Percentiles rank a stretch among this genome's conserved stretches.
Conservation (phyloP, 2,329 filamentous ascomycete species). For the Mycosphaerella arachidis region DNA sequence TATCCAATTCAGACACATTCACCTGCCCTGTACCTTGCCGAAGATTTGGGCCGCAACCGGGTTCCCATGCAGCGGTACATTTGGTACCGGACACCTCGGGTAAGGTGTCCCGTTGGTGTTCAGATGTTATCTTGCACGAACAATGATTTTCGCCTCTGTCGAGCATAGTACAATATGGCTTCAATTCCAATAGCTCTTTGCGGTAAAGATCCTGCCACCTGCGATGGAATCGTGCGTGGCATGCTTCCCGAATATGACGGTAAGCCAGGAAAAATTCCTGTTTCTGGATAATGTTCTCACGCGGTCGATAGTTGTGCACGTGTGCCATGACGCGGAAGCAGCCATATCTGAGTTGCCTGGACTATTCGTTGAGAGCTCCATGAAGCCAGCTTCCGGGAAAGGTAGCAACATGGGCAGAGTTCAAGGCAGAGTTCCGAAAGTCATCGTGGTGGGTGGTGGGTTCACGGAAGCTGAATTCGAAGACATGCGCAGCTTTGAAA, state of each 20-base stretch:
- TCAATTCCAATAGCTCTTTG: slow-evolving; percentile 21
- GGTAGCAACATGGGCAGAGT: slow-evolving; percentile 17
- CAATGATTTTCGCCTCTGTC: too few species aligned
- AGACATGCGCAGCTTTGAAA: slow-evolving; percentile 12
- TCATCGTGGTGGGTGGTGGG: slow-evolving; percentile 24
- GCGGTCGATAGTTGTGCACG: slow-evolving; percentile 20
- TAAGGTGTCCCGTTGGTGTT: too few species aligned
- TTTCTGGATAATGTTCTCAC: neutral
- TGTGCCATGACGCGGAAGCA: slow-evolving; percentile 17
- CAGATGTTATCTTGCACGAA: too few species aligned
- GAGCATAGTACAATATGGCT: neutral
- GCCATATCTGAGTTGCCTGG: slow-evolving; percentile 19
- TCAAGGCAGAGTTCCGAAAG: slow-evolving; percentile 15
- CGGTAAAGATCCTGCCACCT: slow-evolving; percentile 23
- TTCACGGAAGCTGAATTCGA: slow-evolving; percentile 22
- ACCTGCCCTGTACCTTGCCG: too few species aligned
- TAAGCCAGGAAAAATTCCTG: neutral
- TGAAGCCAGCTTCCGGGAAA: slow-evolving; percentile 18
- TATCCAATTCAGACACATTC: too few species aligned
- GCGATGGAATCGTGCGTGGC: slow-evolving; percentile 15
- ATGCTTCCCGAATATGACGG: slow-evolving; percentile 24
- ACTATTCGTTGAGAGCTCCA: slow-evolving; percentile 17
- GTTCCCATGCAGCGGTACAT: too few species aligned
- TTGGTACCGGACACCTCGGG: too few species aligned
- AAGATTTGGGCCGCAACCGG: too few species aligned